Percentiles rank a stretch among this genome's conserved stretches.
phyloP scores from a whole-genome alignment of 1,284 basidiomycete genomes.

The Volvariella volvacea region DNA sequence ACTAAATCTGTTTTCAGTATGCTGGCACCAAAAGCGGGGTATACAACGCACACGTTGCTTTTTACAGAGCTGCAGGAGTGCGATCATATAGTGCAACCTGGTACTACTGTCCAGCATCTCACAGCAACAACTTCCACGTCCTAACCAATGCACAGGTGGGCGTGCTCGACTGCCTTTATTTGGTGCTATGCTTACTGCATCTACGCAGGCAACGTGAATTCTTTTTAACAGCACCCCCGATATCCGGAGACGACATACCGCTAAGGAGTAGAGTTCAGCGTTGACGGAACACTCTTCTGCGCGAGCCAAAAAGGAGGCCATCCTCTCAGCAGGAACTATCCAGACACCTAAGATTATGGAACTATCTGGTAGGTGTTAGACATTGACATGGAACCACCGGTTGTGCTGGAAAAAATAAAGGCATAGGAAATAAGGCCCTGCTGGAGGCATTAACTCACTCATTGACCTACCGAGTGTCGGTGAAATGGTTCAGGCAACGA shows the following conservation, averaged over 20 bases:
- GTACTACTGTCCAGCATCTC: slow-evolving; percentile 3
- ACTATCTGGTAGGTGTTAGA: background rate
- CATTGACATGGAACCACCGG: too few relatives aligned
- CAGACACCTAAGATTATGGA: background rate
- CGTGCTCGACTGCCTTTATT: background rate
- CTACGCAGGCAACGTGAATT: background rate
- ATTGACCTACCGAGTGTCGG: slow-evolving; percentile 12
- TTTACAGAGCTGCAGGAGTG: background rate
- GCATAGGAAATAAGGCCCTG: slow-evolving; percentile 11
- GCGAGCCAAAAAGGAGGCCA: slow-evolving; percentile 12
- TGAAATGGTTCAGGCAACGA: slow-evolving; percentile 12
- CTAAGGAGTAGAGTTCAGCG: slow-evolving; percentile 11
- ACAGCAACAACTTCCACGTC: background rate
- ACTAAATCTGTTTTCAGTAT: background rate
- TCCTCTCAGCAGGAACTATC: slow-evolving; percentile 13
- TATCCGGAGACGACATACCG: background rate
- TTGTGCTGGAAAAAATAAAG: slow-evolving; percentile 8
- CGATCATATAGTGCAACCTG: slow-evolving; percentile 2
- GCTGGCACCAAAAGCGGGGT: slow-evolving; percentile 1
- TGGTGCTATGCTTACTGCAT: too few relatives aligned
- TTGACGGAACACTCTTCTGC: background rate
- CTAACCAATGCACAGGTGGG: background rate
- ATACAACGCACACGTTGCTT: background rate
- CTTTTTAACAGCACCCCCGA: background rate
- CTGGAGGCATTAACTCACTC: slow-evolving; percentile 7